phyloP scores from a whole-genome alignment of 805 yeast species.

The Yarrowia bubula region DNA sequence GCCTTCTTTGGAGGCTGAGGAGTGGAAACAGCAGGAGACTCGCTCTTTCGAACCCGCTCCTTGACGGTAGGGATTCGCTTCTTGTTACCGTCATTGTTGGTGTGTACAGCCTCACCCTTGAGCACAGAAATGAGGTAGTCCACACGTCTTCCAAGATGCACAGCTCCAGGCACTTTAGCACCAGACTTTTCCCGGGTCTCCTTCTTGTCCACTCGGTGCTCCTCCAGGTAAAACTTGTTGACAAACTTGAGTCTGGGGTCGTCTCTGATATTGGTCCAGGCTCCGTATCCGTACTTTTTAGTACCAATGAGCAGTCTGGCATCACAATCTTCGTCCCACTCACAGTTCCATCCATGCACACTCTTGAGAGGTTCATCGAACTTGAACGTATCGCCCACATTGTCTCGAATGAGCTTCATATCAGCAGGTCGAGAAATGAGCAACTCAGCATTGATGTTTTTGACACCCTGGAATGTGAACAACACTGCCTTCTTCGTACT shows the following conservation, averaged over 20 bases:
- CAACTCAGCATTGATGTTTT: constrained; percentile 86
- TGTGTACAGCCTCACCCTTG: constrained; percentile 48
- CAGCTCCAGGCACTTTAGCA: constrained; percentile 84
- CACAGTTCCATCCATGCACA: constrained; percentile 87
- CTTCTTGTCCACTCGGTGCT: constrained; percentile 42
- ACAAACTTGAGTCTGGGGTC: constrained; percentile 87
- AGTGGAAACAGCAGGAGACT: constrained; percentile 30
- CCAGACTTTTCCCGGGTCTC: constrained; percentile 39
- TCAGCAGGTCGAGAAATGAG: constrained; percentile 82
- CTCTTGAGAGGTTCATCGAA: constrained; percentile 66
- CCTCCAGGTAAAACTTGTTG: constrained; percentile 74
- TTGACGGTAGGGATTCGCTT: constrained; percentile 33
- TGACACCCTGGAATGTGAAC: constrained; percentile 84
- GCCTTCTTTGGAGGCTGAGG: constrained; percentile 24
- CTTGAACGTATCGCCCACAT: constrained; percentile 54
- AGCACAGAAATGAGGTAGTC: constrained; percentile 78
- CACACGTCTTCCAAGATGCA: constrained; percentile 86
- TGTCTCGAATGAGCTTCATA: constrained; percentile 59
- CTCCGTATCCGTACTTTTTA: constrained; percentile 89
- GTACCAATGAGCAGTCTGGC: constrained; percentile 85
- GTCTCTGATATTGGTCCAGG: constrained; percentile 92
- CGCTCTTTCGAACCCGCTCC: constrained; percentile 30
- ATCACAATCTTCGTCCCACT: constrained; percentile 82
- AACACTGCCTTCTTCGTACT: constrained; percentile 86
- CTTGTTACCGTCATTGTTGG: constrained; percentile 24